A percentile compares a stretch with the other conserved stretches of the same genome.
phyloP scores from a whole-genome alignment of 2,329 filamentous ascomycete species.

The Verticillium nonalfalfae region DNA sequence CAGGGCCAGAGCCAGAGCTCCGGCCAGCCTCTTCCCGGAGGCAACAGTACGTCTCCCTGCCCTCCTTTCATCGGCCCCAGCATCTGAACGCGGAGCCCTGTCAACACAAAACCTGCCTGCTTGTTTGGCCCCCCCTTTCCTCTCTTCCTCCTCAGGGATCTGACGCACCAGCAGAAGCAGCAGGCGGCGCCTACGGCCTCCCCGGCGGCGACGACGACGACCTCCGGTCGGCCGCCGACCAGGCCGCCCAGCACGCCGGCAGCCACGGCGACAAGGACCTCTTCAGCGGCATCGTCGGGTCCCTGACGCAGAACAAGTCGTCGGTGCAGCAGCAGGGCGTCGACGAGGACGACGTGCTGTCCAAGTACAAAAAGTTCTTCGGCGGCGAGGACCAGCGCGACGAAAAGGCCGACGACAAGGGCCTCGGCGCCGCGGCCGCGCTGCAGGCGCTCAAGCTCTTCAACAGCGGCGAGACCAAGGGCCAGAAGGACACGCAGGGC shows the following conservation, averaged over 20 bases:
- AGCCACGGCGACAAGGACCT: slow-evolving; percentile 38
- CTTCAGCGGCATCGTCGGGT: slow-evolving; percentile 41
- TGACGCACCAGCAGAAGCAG: slow-evolving; percentile 19
- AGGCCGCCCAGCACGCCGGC: slow-evolving; percentile 40
- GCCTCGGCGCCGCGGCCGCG: slow-evolving; percentile 67
- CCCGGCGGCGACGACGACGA: slow-evolving; percentile 39
- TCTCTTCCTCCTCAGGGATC: not conserved
- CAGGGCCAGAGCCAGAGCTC: not conserved
- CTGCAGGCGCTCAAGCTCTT: slow-evolving; percentile 82
- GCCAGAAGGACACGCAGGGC: slow-evolving; percentile 56
- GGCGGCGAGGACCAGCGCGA: slow-evolving; percentile 40
- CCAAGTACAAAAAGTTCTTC: slow-evolving; percentile 72
- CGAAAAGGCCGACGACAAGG: slow-evolving; percentile 39
- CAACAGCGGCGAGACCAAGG: slow-evolving; percentile 44
- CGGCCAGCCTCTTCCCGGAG: slow-evolving; percentile 9
- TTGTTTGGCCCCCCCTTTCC: not conserved
- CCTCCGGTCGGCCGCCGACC: slow-evolving; percentile 38
- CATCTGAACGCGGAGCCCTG: no score
- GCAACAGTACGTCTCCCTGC: slow-evolving; percentile 22
- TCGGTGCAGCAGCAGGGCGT: slow-evolving; percentile 37
- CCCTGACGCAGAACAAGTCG: slow-evolving; percentile 42
- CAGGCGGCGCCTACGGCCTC: slow-evolving; percentile 20
- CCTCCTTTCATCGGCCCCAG: not conserved
- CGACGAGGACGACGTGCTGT: slow-evolving; percentile 58
- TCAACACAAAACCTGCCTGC: no score